Conservation (phyloP, 1,139 yeast genomes). For the Eremothecium coryli region DNA sequence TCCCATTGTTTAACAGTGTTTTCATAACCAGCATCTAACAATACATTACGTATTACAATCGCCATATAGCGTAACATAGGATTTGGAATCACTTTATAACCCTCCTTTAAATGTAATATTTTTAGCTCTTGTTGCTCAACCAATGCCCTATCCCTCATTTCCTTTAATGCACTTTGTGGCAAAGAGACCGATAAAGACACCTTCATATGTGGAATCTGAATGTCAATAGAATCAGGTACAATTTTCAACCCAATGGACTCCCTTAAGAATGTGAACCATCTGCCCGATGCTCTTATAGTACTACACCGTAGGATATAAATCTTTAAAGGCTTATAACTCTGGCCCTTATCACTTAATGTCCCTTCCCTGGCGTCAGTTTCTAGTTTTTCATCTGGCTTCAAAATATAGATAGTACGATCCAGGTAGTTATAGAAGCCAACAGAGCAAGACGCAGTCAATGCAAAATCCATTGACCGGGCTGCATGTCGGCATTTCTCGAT, state of each 20-base stretch:
- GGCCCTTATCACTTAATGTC: slow-evolving; percentile 13
- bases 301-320: slow-evolving; percentile 50
- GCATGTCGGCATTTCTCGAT: slow-evolving; percentile 12
- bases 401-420: slow-evolving; percentile 59
- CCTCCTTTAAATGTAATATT: slow-evolving; percentile 12
- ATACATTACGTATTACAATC: slow-evolving; percentile 14
- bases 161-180: slow-evolving; percentile 26
- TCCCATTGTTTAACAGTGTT: slow-evolving; percentile 17
- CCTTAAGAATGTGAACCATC: slow-evolving; percentile 57
- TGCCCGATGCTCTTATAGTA: slow-evolving; percentile 43
- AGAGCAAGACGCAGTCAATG: slow-evolving; percentile 19
- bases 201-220: slow-evolving; percentile 46
- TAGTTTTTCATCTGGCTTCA: slow-evolving; percentile 30
- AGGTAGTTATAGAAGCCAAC: slow-evolving; percentile 53
- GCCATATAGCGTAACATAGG: slow-evolving; percentile 18
- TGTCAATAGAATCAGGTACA: slow-evolving; percentile 25
- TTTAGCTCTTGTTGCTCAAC: slow-evolving; percentile 18
- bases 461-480: slow-evolving; percentile 28
- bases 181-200: slow-evolving; percentile 38
- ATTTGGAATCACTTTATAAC: slow-evolving; percentile 15
- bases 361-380: slow-evolving; percentile 12
- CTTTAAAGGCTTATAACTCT: slow-evolving; percentile 12
- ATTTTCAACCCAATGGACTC: slow-evolving; percentile 32
- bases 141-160: slow-evolving; percentile 11
- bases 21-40: slow-evolving; percentile 19